Base-by-base conservation (phyloP, 768 basidiomycete species). In the Mycena latifolia region DNA sequence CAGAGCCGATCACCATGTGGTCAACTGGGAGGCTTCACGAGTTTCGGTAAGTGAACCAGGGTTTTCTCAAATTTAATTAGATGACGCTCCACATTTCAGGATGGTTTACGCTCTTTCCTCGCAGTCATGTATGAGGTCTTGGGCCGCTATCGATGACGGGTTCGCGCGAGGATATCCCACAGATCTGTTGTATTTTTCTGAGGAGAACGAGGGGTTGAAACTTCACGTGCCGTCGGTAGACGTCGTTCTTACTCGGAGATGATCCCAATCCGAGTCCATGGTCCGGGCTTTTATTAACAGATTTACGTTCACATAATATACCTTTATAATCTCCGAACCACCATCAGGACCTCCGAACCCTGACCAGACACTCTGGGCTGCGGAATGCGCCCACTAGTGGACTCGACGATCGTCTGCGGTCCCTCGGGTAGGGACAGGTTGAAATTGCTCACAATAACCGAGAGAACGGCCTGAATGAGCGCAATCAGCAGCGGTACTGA, bases 81-180 rank as follows among this genome's bases (percentile, higher is more conserved):
- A 17, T 39, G 17, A 24, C 12, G 25, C 24, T 9, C n/a, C 11
- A 24, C 24, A 9, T 28, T 56, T 25, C 35, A 71, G 65, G 17
- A 71, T 67, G 69, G 63, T 56, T 2, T 67, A 65, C 48, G 47
- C 63, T 8, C 43, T 56, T 27, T 24, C 69, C 10, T 61, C 65
- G 2, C 54, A 55, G 18, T 47, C 15, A 31, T 71, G 69, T 48
- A 56, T 61, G 63, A 29, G 62, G 15, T 65, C 65, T 22, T 68
- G 69, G 66, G 55, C 46, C 2, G 54, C 69, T 11, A 64, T 71
- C 27, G 69, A 71, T 39, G 62, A 65, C 59, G 69, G 69, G 18
- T 71, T 67, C 20, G 50, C 63, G 8, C 53, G 63, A 18, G 69
- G 69, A 27, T 67, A 61, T 45, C 66, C 66, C 1, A 67, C 45